These are phyloP conservation scores for Lasiodiplodia citricola DNA, from an alignment of 2,329 filamentous ascomycete genomes.

Conservation along the genomic window DNA sequence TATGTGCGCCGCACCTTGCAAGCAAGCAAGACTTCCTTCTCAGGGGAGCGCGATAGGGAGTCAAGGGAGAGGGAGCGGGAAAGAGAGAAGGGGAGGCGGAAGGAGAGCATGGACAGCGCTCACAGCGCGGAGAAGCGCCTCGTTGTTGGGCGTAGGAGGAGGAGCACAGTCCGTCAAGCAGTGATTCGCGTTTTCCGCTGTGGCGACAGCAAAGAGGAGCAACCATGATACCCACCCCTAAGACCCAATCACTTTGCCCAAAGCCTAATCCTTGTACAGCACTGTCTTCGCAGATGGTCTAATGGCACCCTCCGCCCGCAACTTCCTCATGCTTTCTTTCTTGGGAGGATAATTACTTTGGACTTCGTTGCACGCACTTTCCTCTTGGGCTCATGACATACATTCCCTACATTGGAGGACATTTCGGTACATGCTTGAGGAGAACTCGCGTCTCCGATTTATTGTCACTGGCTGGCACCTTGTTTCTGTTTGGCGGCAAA, in stretches of 20 bases:
- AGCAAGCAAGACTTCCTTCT: constrained; percentile 19
- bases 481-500: not conserved
- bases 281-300: not conserved
- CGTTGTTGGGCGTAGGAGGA: not conserved
- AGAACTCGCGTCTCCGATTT: not conserved
- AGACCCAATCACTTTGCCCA: not conserved
- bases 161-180: constrained; percentile 20
- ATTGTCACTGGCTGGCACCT: not conserved
- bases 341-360: not conserved
- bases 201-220: constrained; percentile 4
- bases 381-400: constrained; percentile 14
- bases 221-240: not conserved
- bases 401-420: constrained; percentile 1
- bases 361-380: constrained; percentile 10
- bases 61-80: not conserved
- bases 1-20: constrained; percentile 21
- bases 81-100: not conserved
- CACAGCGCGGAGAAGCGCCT: not conserved
- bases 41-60: not conserved
- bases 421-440: constrained; percentile 8
- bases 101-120: constrained; percentile 3
- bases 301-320: not conserved
- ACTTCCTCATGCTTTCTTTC: not conserved
- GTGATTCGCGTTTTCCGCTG: constrained; percentile 23
- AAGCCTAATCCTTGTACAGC: constrained; percentile 16